Evolutionary conservation across 352 stramenopile species (phyloP).

Genomic region (Globisporangium ultimum): DNA sequence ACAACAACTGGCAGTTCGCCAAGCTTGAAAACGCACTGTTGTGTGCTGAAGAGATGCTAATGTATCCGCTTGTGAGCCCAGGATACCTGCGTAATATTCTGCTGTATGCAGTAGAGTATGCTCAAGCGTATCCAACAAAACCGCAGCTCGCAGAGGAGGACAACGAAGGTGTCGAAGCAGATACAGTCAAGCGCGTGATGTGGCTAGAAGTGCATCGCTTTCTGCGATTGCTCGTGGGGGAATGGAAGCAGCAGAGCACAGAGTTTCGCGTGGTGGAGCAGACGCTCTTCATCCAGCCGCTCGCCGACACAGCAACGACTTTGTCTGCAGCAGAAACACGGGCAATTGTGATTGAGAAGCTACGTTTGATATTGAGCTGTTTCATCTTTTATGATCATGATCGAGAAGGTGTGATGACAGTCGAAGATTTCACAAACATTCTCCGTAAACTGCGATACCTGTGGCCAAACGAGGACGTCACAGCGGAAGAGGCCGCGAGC

Average conservation of each 20-base stretch:
- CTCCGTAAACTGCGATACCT: slow-evolving; percentile 59
- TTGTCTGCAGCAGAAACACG: not conserved
- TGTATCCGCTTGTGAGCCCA: slow-evolving; percentile 69
- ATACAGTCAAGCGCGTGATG: not conserved
- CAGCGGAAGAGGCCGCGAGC: slow-evolving; percentile 27
- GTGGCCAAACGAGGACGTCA: slow-evolving; percentile 49
- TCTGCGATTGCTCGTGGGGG: slow-evolving; percentile 54
- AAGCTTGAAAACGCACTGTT: slow-evolving; percentile 43
- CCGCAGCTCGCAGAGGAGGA: not conserved
- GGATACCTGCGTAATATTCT: slow-evolving; percentile 57
- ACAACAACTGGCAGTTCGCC: slow-evolving; percentile 63
- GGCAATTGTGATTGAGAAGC: slow-evolving; percentile 35
- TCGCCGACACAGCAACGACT: not conserved
- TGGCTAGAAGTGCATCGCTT: slow-evolving; percentile 74
- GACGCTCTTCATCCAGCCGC: slow-evolving; percentile 41
- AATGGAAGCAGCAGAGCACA: slow-evolving; percentile 67
- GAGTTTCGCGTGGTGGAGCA: slow-evolving; percentile 49
- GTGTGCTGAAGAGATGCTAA: slow-evolving; percentile 64
- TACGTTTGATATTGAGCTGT: slow-evolving; percentile 63
- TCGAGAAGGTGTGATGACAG: slow-evolving; percentile 36
- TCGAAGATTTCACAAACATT: slow-evolving; percentile 51
- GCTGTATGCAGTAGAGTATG: slow-evolving; percentile 46
- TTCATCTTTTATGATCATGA: slow-evolving; percentile 76
- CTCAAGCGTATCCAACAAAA: slow-evolving; percentile 20
- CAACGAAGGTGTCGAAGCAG: not conserved